These are phyloP conservation scores for Hypocreales sp. DNA, from an alignment of 2,329 filamentous ascomycete species.

Conservation along the genomic window DNA sequence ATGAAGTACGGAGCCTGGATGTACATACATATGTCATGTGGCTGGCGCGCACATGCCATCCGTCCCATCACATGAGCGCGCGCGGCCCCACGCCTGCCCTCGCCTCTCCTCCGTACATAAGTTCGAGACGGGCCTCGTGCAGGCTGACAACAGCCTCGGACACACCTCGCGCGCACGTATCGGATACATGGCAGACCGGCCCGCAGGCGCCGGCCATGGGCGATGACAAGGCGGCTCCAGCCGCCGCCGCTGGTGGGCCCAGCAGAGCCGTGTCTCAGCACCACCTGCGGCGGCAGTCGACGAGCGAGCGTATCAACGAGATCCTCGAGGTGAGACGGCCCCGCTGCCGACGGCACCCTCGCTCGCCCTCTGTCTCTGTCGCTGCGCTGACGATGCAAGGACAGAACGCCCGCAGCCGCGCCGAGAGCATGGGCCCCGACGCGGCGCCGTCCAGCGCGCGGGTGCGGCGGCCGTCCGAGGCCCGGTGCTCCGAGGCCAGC, in stretches of 20 bases:
- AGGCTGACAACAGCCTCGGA: too few species aligned
- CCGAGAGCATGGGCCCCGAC: conserved; percentile 21
- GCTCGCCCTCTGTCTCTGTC: not conserved
- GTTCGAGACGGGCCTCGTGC: too few species aligned
- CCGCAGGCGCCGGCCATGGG: not conserved
- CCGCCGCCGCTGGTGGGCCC: not conserved
- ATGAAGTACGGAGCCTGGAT: too few species aligned
- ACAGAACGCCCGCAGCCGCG: conserved; percentile 26
- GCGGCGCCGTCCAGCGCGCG: conserved; percentile 6
- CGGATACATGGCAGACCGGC: too few species aligned
- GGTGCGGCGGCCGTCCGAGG: not conserved
- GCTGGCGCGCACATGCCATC: too few species aligned
- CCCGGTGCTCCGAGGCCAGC: conserved; percentile 10
- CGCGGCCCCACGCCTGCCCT: too few species aligned
- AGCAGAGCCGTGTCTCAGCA: conserved; percentile 4
- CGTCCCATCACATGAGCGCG: too few species aligned
- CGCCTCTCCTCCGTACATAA: too few species aligned
- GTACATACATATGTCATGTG: too few species aligned
- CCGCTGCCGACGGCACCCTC: not conserved
- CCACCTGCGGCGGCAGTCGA: conserved; percentile 14
- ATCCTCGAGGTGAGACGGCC: conserved; percentile 28
- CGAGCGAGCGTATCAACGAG: conserved; percentile 24
- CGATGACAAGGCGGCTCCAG: not conserved
- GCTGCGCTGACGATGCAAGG: not conserved
- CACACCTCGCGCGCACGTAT: too few species aligned